phyloP scores from a whole-genome alignment of 805 yeast species.

The Candida namnaoensis region DNA sequence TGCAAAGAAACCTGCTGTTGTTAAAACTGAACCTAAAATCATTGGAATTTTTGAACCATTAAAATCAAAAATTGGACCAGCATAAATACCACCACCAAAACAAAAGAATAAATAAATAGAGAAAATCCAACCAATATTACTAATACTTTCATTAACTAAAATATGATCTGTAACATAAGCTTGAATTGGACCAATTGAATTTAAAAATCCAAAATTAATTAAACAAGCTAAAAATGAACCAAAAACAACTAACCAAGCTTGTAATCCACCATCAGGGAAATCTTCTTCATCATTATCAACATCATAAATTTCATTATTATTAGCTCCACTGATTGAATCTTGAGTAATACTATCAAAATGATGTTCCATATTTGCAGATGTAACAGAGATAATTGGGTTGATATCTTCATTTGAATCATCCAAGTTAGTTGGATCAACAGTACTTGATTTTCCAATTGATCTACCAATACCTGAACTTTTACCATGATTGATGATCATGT shows the following conservation, averaged over 20 bases:
- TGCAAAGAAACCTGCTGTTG: slow-evolving; percentile 41
- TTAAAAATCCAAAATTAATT: slow-evolving; percentile 51
- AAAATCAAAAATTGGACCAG: slow-evolving; percentile 42
- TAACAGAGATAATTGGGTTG: no score
- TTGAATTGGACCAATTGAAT: slow-evolving; percentile 56
- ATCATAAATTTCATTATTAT: no score
- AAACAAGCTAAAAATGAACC: slow-evolving; percentile 43
- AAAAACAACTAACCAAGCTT: slow-evolving; percentile 19
- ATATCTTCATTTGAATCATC: no score
- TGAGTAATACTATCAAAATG: no score
- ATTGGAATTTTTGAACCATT: slow-evolving; percentile 39
- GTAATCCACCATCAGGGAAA: slow-evolving; percentile 30
- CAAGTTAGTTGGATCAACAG: no score
- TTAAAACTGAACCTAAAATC: slow-evolving; percentile 31
- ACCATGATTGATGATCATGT: no score
- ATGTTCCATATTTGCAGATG: no score
- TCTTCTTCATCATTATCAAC: neutral
- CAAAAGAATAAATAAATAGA: slow-evolving; percentile 15
- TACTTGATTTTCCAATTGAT: no score
- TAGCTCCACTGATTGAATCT: no score
- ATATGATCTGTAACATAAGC: slow-evolving; percentile 50
- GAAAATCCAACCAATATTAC: slow-evolving; percentile 60
- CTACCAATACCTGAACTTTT: no score
- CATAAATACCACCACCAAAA: slow-evolving; percentile 18
- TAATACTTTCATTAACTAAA: slow-evolving; percentile 32